Conservation (phyloP, 129 eudicot species). For the Arctium minus region DNA sequence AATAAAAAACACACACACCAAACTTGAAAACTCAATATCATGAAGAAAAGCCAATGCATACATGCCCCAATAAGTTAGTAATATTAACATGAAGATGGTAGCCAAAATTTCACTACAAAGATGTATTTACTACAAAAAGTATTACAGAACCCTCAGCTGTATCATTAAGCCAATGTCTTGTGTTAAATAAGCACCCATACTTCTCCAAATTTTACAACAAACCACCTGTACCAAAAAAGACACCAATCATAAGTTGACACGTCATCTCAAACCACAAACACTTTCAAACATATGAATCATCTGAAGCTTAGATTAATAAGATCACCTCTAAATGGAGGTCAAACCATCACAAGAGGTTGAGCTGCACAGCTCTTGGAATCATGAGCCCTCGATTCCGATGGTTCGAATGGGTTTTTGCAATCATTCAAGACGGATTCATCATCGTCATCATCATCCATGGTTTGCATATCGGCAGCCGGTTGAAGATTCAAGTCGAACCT, state of each 20-base stretch:
- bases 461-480: slow-evolving; percentile 15
- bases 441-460: slow-evolving; percentile 14
- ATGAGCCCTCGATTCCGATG: slow-evolving; percentile 21
- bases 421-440: slow-evolving; percentile 13
- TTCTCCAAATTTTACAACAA: slow-evolving; percentile 16
- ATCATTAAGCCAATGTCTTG: not conserved
- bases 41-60: not conserved
- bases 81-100: not conserved
- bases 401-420: slow-evolving; percentile 13
- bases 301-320: not conserved
- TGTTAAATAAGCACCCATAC: not conserved
- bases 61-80: not conserved
- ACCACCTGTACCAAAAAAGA: slow-evolving; percentile 1
- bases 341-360: slow-evolving; percentile 29
- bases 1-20: no score
- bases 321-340: not conserved
- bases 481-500: slow-evolving; percentile 31
- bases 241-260: not conserved
- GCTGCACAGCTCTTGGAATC: slow-evolving; percentile 18
- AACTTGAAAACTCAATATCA: no score
- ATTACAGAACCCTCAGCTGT: not conserved
- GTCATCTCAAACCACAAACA: not conserved
- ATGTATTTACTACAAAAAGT: slow-evolving; percentile 10
- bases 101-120: slow-evolving; percentile 18
- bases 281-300: not conserved